Evolutionary conservation across 352 stramenopile genomes (phyloP), one percentile per base, ranked within the genome.

Genomic region (Thalassiosira mediterranea): DNA sequence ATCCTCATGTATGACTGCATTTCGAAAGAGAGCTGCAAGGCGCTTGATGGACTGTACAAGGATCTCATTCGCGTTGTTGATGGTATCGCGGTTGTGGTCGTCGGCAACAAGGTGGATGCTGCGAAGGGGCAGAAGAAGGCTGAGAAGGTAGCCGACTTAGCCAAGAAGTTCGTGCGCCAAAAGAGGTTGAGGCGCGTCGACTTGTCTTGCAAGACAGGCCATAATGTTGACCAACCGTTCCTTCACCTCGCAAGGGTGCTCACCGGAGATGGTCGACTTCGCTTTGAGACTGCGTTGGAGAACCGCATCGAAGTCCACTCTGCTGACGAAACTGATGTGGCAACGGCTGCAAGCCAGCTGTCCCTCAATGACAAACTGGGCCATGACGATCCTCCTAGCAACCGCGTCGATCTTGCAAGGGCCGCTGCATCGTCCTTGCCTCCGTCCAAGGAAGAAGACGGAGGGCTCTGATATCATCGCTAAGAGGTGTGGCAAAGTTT

Each of bases 1-100:
- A 46, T 70, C 0, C 21, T 70, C 10, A 70, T 70, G 60, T 70
- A 59, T 40, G 60, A 70, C 48, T 3, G 57, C 13, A 57, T 5
- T 13, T 52, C 23, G 1, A 38, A 25, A 23, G 10, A 11, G 10
- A 40, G 25, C 1, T 34, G 19, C n/a, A 70, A 34, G 25, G 19
- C 17, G 3, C 15, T 60, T 3, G 17, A 23, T 3, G 10, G 13
- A 11, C 19, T 17, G n/a, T 23, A 40, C 25, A 46, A 31, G 4
- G 23, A 37, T 51, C 4, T 70, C 7, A 2, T 15, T 23, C 60
- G 60, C 17, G 60, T 60, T 4, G 47, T 42, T 26, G 25, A 2
- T 0, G 13, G 15, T 7, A 23, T 60, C 34, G 44, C 60, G 0
- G 29, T 51, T 29, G 60, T 70, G 11, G 25, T 70, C 28, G n/a